These are phyloP conservation scores for Fusarium duplospermum DNA, from an alignment of 2,329 filamentous ascomycete species.

Conservation along the genomic window DNA sequence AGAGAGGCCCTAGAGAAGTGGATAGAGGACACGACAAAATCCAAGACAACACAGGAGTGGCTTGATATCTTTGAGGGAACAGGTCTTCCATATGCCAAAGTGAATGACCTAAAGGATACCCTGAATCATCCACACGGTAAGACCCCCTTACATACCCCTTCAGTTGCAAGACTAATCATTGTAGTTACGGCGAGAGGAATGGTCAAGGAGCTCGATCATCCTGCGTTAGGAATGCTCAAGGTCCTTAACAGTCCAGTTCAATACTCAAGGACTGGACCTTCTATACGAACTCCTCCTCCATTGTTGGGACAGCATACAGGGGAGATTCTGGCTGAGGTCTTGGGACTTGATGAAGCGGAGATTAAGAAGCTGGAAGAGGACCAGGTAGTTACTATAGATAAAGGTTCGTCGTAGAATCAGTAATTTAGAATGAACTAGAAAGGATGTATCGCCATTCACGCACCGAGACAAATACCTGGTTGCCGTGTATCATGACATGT, in stretches of 20 bases:
- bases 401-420: not conserved
- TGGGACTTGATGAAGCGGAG: not conserved
- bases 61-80: slow-evolving; percentile 83
- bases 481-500: not conserved
- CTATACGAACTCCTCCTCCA: slow-evolving; percentile 81
- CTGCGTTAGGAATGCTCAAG: slow-evolving; percentile 83
- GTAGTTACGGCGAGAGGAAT: slow-evolving; percentile 74
- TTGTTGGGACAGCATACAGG: slow-evolving; percentile 87
- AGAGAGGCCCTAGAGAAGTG: slow-evolving; percentile 78
- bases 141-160: slow-evolving; percentile 11
- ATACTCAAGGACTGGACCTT: slow-evolving; percentile 83
- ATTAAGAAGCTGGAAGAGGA: not conserved
- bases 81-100: slow-evolving; percentile 89
- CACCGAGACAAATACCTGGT: not conserved
- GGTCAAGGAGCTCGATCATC: slow-evolving; percentile 87
- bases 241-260: slow-evolving; percentile 94
- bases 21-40: slow-evolving; percentile 79
- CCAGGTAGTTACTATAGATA: not conserved
- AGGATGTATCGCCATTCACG: not conserved
- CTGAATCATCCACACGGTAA: slow-evolving; percentile 84
- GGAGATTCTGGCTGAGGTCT: slow-evolving; percentile 67
- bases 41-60: slow-evolving; percentile 88
- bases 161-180: not conserved
- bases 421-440: not conserved
- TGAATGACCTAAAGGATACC: slow-evolving; percentile 90